Percentiles rank a stretch among this genome's conserved stretches.
Evolutionary conservation across 441 rosid species (phyloP).

Genomic region (Pelargonium fulgidum): DNA sequence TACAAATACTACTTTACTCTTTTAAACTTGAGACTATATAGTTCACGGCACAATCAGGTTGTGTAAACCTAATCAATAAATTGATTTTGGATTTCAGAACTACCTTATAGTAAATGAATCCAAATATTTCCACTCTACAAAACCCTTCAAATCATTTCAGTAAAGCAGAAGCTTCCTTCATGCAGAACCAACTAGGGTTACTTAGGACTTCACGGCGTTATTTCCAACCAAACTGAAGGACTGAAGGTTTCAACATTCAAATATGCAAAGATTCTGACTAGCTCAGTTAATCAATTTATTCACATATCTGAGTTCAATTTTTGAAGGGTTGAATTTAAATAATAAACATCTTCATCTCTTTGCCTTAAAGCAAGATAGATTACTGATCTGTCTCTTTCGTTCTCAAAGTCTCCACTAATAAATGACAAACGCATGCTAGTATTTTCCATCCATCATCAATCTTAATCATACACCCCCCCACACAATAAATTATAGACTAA

Average conservation of each 20-base stretch:
- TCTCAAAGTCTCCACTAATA: constrained; percentile 1
- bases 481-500: neutral
- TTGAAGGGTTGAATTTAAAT: neutral
- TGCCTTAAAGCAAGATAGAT: constrained; percentile 4
- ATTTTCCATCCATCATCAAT: neutral
- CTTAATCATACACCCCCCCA: neutral
- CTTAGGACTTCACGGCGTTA: neutral
- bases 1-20: neutral
- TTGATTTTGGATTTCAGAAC: neutral
- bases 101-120: neutral
- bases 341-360: neutral
- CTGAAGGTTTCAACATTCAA: no score
- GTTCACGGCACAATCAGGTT: no score
- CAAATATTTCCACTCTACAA: neutral
- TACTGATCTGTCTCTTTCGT: neutral
- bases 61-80: no score
- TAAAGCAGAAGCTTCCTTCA: neutral
- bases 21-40: no score
- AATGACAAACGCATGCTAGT: neutral
- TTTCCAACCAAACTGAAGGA: no score
- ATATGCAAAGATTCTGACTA: neutral
- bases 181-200: neutral
- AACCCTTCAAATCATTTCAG: neutral
- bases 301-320: neutral
- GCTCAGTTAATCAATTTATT: neutral